A percentile compares a stretch with the other conserved stretches of the same genome.
These are phyloP conservation scores for Pichia occidentalis DNA, from an alignment of 805 yeast species.

Conservation along the genomic window DNA sequence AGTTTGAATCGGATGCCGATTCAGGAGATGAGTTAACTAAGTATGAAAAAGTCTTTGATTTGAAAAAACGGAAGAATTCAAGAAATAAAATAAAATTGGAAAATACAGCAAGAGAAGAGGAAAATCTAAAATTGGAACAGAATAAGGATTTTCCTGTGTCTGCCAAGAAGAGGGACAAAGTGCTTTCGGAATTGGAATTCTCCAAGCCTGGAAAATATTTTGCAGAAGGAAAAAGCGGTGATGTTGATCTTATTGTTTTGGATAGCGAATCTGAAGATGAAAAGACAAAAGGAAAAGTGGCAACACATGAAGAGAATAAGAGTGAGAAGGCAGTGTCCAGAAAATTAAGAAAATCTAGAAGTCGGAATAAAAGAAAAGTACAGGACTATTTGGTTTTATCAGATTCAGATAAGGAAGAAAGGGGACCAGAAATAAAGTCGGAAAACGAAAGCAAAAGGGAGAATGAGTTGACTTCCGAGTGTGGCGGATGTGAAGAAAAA, in stretches of 20 bases:
- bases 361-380: no score
- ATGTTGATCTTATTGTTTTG: background rate
- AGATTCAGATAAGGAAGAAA: no score
- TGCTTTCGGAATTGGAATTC: background rate
- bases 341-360: no score
- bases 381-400: no score
- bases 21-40: conserved; percentile 1
- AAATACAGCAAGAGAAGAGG: background rate
- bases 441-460: no score
- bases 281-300: no score
- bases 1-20: conserved; percentile 4
- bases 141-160: no score
- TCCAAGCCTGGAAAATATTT: background rate
- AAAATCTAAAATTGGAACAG: background rate
- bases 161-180: background rate
- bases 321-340: background rate
- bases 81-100: background rate
- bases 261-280: conserved; percentile 6
- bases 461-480: no score
- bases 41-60: background rate
- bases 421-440: no score
- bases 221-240: background rate
- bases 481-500: no score
- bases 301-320: background rate
- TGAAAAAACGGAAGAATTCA: background rate